phyloP scores from a whole-genome alignment of 495 filamentous ascomycete species.

The Neurospora sp. region DNA sequence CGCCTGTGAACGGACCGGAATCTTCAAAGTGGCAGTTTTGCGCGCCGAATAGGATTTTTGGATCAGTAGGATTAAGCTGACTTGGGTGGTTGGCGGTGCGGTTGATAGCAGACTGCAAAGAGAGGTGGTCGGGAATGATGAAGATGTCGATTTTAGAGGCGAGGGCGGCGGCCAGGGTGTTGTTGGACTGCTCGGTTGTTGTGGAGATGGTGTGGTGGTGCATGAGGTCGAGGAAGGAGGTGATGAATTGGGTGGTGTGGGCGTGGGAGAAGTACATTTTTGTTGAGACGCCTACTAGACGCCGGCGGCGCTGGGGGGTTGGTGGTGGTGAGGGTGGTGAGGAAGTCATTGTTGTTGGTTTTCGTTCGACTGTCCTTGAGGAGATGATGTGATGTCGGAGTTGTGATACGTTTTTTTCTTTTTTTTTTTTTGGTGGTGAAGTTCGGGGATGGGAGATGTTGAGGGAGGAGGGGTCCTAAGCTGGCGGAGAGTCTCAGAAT shows the following conservation, averaged over 20 bases:
- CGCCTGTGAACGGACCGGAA: constrained; percentile 64
- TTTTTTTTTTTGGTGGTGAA: neutral
- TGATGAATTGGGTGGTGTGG: constrained; percentile 52
- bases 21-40: constrained; percentile 64
- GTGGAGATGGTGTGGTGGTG: no score
- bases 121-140: constrained; percentile 67
- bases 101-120: constrained; percentile 47
- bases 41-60: constrained; percentile 51
- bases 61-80: neutral
- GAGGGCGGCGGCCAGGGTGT: constrained; percentile 20
- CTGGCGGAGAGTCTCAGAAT: neutral
- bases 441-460: neutral
- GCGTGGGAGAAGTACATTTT: constrained; percentile 77
- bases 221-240: constrained; percentile 35
- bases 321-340: constrained; percentile 17
- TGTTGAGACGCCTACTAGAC: constrained; percentile 65
- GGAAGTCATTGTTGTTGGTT: constrained; percentile 1
- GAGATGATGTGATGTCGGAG: neutral
- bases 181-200: constrained; percentile 14
- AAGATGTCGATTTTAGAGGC: constrained; percentile 42
- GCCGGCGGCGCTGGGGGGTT: constrained; percentile 41
- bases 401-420: no score
- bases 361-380: neutral
- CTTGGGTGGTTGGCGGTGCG: constrained; percentile 26
- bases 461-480: neutral